Conservation (phyloP, 2,329 filamentous ascomycete species). For the Malbranchea zuffiana region DNA sequence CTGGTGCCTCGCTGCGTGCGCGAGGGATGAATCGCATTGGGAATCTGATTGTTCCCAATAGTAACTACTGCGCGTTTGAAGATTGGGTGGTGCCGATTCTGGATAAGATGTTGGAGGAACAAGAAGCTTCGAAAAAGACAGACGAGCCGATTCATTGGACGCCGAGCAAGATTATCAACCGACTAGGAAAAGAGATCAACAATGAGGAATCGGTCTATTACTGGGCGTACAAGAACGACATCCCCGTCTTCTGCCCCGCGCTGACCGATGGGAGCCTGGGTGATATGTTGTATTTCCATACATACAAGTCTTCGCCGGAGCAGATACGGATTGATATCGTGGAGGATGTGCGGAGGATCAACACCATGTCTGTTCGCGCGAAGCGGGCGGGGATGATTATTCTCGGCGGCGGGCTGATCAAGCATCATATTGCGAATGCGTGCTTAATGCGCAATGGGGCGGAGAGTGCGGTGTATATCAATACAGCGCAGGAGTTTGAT, state of each 20-base stretch:
- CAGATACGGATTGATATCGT: conserved; percentile 84
- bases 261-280: conserved; percentile 90
- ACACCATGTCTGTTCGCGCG: conserved; percentile 79
- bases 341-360: conserved; percentile 84
- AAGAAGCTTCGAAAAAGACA: conserved; percentile 61
- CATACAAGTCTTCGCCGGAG: conserved; percentile 73
- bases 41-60: conserved; percentile 89
- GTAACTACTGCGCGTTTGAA: conserved; percentile 94
- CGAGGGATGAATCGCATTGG: conserved; percentile 92
- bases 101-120: conserved; percentile 87
- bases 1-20: conserved; percentile 64
- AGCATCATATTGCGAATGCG: conserved; percentile 97
- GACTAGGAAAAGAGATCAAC: conserved; percentile 88
- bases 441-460: conserved; percentile 96
- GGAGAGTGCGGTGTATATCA: conserved; percentile 94
- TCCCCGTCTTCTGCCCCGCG: conserved; percentile 93
- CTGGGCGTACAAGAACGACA: conserved; percentile 95
- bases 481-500: conserved; percentile 95
- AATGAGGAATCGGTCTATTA: conserved; percentile 87
- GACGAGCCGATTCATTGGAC: conserved; percentile 77
- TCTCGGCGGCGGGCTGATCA: conserved; percentile 85
- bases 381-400: conserved; percentile 91
- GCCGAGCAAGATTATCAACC: conserved; percentile 78
- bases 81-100: conserved; percentile 95
- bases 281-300: conserved; percentile 98